These are phyloP conservation scores for Plectosphaerella cucumerina DNA, from an alignment of 2,329 filamentous ascomycete species.

Conservation along the genomic window DNA sequence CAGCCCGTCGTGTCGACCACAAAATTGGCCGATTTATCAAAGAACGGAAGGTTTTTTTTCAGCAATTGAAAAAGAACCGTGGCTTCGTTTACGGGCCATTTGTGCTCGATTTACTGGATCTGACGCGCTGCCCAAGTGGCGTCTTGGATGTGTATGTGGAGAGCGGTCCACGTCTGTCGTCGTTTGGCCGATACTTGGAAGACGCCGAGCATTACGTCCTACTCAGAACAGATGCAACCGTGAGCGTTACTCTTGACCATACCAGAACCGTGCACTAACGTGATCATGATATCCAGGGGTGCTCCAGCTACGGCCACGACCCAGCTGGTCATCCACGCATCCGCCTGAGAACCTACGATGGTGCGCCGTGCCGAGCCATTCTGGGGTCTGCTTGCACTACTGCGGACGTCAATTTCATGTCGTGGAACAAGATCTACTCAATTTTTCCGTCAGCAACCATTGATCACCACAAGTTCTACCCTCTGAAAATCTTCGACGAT, in stretches of 20 bases:
- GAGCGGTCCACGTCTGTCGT: not conserved
- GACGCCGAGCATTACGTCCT: not conserved
- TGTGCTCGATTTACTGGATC: not conserved
- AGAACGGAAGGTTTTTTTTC: not conserved
- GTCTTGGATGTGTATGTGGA: not conserved
- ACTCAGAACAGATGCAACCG: not conserved
- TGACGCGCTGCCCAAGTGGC: not conserved
- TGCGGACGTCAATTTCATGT: not conserved
- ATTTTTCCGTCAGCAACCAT: not conserved
- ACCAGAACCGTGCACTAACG: not conserved
- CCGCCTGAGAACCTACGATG: not conserved
- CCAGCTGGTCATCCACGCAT: not conserved
- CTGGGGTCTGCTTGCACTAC: not conserved
- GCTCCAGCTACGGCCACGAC: not conserved
- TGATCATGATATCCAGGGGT: not conserved
- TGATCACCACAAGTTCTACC: not conserved
- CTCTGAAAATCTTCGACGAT: not conserved
- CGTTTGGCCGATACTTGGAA: not conserved
- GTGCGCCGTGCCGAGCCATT: not conserved
- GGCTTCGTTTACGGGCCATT: not conserved
- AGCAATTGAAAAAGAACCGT: not conserved
- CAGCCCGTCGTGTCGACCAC: not conserved
- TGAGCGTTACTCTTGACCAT: not conserved
- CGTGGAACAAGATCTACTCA: not conserved
- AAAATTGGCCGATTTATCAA: not conserved